Evolutionary conservation across 305 asterid genomes (phyloP).

Genomic region (Solanum chacoense): DNA sequence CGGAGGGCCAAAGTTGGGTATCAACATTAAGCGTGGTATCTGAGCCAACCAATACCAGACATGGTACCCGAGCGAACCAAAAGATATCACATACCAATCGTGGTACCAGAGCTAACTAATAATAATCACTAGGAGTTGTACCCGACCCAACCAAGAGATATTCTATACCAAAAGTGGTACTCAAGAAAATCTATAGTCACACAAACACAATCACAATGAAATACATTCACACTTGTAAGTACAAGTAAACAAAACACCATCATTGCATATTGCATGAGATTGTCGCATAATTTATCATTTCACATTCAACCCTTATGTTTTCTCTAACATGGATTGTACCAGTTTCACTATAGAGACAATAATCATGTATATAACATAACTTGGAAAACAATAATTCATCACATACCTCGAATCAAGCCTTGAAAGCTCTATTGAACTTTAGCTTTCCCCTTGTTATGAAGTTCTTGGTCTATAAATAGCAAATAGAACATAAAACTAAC

Average conservation of each 20-base stretch:
- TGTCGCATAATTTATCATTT: not conserved
- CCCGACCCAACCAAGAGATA: not conserved
- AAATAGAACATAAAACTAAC: not conserved
- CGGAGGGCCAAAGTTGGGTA: not conserved
- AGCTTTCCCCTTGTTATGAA: not conserved
- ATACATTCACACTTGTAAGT: not conserved
- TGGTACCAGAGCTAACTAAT: not conserved
- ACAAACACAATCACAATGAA: not conserved
- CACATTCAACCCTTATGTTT: not conserved
- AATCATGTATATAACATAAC: not conserved
- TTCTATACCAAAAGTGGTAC: not conserved
- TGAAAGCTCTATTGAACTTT: not conserved
- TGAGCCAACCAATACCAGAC: not conserved
- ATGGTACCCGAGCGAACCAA: not conserved
- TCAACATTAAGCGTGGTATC: not conserved
- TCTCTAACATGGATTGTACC: not conserved
- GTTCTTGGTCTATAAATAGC: not conserved
- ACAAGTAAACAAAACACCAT: not conserved
- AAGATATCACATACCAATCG: not conserved
- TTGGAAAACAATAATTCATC: not conserved
- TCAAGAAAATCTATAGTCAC: not conserved
- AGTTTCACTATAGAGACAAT: not conserved
- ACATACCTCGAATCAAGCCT: not conserved
- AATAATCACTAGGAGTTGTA: not conserved
- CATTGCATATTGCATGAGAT: not conserved